Percentiles rank a stretch among this genome's conserved stretches.
Conservation (phyloP, 768 basidiomycete species). For the Ramaria sp. region DNA sequence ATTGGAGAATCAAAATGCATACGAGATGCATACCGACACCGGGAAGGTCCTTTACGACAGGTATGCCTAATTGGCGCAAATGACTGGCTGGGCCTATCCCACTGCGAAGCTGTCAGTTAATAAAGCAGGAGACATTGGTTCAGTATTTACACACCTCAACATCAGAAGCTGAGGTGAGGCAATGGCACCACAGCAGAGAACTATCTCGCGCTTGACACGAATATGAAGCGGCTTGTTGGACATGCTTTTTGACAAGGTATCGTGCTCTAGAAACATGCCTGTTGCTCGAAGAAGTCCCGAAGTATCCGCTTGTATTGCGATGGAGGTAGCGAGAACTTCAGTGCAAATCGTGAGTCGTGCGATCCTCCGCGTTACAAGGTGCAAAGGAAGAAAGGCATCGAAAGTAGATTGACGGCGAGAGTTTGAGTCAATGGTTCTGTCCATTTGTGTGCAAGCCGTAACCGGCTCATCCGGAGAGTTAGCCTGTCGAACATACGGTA, state of each 20-base stretch:
- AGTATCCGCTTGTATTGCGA: neutral
- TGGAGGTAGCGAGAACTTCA: neutral
- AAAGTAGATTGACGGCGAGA: neutral
- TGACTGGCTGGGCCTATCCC: constrained; percentile 35
- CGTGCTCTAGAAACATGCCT: neutral
- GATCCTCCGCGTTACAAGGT: too few species aligned
- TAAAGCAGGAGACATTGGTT: neutral
- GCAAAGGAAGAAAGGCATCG: too few species aligned
- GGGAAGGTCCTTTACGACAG: constrained; percentile 21
- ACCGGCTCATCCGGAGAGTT: neutral
- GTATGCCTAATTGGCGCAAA: constrained; percentile 22
- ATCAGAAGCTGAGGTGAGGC: constrained; percentile 32
- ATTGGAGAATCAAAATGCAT: neutral
- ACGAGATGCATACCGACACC: constrained; percentile 24
- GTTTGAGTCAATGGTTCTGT: neutral
- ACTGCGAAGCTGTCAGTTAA: constrained; percentile 13
- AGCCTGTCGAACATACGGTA: neutral
- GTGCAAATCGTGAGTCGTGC: too few species aligned
- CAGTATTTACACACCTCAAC: constrained; percentile 16
- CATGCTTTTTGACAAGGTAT: neutral
- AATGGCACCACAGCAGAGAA: constrained; percentile 29
- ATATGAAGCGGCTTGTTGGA: neutral
- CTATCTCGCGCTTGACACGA: constrained; percentile 14
- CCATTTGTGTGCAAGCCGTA: neutral
- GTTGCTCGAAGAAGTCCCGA: neutral